phyloP scores from a whole-genome alignment of 352 stramenopile species.

The Pythium monospermum region DNA sequence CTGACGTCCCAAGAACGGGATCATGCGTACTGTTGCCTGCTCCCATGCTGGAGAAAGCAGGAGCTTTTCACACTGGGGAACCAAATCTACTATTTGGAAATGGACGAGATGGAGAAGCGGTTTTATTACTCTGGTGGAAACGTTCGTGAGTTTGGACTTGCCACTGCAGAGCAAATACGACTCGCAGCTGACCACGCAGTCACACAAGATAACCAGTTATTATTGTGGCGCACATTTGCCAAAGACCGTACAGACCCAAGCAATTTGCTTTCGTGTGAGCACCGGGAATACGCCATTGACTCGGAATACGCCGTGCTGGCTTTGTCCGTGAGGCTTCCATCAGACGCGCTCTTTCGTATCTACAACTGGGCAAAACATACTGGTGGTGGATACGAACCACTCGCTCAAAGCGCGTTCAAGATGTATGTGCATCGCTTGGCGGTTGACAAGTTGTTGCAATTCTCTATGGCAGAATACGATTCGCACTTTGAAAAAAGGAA shows the following conservation, averaged over 20 bases:
- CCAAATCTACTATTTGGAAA: not conserved
- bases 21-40: conserved; percentile 9
- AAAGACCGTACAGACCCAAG: not conserved
- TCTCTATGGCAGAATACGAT: conserved; percentile 16
- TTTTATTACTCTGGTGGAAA: conserved; percentile 17
- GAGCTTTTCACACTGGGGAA: conserved; percentile 7
- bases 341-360: not conserved
- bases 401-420: conserved; percentile 1
- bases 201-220: not conserved
- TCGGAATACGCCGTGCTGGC: conserved; percentile 2
- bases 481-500: conserved; percentile 1
- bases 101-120: not conserved
- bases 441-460: conserved; percentile 14
- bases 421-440: conserved; percentile 3
- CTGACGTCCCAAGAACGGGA: conserved; percentile 5
- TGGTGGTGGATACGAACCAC: conserved; percentile 1
- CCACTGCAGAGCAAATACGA: not conserved
- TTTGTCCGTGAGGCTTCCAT: not conserved
- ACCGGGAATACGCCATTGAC: conserved; percentile 7
- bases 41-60: conserved; percentile 10
- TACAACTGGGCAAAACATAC: not conserved
- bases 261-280: not conserved
- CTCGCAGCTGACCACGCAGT: not conserved
- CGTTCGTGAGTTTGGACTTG: conserved; percentile 6
- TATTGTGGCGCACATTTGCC: conserved; percentile 3